phyloP scores from a whole-genome alignment of 768 basidiomycete species.

The Albatrellus ellisii region DNA sequence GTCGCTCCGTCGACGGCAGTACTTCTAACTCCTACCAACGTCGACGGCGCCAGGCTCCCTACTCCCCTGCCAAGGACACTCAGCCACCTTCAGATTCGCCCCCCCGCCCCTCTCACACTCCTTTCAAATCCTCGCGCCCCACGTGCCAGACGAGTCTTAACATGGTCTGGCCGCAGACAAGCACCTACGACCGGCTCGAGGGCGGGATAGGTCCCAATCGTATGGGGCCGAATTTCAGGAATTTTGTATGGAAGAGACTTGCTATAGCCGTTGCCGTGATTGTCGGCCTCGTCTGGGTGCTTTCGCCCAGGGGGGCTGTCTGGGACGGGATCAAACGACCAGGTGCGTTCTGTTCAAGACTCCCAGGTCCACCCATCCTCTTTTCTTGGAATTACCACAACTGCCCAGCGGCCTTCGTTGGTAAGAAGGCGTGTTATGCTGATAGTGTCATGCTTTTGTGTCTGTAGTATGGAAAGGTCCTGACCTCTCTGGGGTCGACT shows the following conservation, averaged over 20 bases:
- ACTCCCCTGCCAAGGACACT: no score
- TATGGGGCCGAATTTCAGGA: constrained; percentile 14
- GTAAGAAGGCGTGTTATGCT: no score
- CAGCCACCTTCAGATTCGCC: no score
- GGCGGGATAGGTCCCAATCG: constrained; percentile 42
- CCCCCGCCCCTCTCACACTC: no score
- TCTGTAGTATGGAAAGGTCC: constrained; percentile 1
- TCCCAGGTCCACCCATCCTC: not conserved
- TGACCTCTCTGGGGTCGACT: not conserved
- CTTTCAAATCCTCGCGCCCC: no score
- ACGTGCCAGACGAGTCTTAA: no score
- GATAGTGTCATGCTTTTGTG: not conserved
- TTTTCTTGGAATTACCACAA: no score
- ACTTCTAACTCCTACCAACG: no score
- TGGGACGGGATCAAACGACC: constrained; percentile 17
- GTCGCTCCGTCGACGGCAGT: no score
- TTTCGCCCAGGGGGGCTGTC: constrained; percentile 34
- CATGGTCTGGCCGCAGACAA: constrained; percentile 26
- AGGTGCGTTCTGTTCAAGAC: not conserved
- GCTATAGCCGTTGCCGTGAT: constrained; percentile 43
- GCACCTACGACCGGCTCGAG: constrained; percentile 48
- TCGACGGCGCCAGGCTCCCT: no score
- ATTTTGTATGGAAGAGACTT: constrained; percentile 52
- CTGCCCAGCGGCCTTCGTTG: not conserved
- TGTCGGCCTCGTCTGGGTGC: constrained; percentile 51